Base-by-base conservation (phyloP, 768 basidiomycete species). In the Boletus pseudopeckii region DNA sequence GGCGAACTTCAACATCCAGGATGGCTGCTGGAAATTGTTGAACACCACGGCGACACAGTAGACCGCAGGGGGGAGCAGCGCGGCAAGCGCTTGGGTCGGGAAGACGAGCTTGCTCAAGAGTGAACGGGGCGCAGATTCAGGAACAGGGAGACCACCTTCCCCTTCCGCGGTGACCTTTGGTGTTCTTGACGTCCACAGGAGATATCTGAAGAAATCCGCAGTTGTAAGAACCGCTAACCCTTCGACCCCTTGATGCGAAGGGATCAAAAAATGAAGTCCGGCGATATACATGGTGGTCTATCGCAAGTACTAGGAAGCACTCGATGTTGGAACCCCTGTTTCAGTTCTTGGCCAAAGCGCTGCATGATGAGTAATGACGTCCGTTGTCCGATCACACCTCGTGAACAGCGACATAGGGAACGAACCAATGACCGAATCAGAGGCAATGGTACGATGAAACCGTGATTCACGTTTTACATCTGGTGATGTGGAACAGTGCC, bases 21-120 rank as follows among this genome's bases (percentile, higher is more conserved):
- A 51, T 5, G 74, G 72, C 56, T 74, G 74, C 26, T 64, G 55
- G 38, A 76, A 59, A 9, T 61, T 53, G 48, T 72, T 73, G 24
- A 64, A 36, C 7, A 53, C 51, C n/a, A 74, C 61, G 8, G 58
- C 56, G 11, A 50, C 39, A 22, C 68, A 62, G 48, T 71, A 75
- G 4, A 67, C 52, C 1, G 60, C 50, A 17, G 73, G 71, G 28
- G 69, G 61, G 39, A 65, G 37, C 39, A 66, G 26, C 14, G 54
- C 44, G 0, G 67, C 56, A 9, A 64, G 32, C 8, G 55, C 62
- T 40, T 72, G 72, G 26, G 69, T 33, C 5, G 70, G 68, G 15
- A 66, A 52, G 24, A 71, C 43, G 56, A 70, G n/a, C 49, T 61
- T 67, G 34, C 63, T 67, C 50, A 62, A n/a, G 61, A 64, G 20